Conservation (phyloP, 495 filamentous ascomycete genomes). For the Aspergillus haitiensis region DNA sequence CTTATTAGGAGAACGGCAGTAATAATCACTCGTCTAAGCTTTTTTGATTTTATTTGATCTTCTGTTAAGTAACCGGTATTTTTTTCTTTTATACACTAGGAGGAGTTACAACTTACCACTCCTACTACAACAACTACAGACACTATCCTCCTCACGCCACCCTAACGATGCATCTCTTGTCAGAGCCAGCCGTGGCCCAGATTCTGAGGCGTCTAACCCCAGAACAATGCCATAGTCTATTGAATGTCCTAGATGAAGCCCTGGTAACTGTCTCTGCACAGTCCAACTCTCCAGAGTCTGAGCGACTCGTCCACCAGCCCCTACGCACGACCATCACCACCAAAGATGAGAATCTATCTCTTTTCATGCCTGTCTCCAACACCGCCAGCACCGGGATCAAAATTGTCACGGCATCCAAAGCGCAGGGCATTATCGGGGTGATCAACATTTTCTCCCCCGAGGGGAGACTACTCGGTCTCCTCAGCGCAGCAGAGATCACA, state of each 20-base stretch:
- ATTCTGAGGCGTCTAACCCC: constrained; percentile 38
- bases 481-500: constrained; percentile 83
- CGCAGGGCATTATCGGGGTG: constrained; percentile 56
- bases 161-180: constrained; percentile 45
- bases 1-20: background rate
- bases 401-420: constrained; percentile 53
- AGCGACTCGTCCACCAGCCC: constrained; percentile 64
- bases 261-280: constrained; percentile 36
- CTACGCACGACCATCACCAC: constrained; percentile 66
- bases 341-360: constrained; percentile 67
- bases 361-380: constrained; percentile 87
- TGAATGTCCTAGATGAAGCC: constrained; percentile 32
- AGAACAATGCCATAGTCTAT: constrained; percentile 36
- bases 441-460: constrained; percentile 72
- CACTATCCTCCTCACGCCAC: background rate
- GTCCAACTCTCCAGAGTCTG: constrained; percentile 24
- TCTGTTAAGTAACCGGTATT: too few species aligned
- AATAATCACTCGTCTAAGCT: too few species aligned
- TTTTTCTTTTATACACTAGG: too few species aligned
- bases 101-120: too few species aligned
- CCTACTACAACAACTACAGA: too few species aligned
- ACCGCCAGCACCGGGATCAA: constrained; percentile 59
- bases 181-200: constrained; percentile 40
- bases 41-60: too few species aligned
- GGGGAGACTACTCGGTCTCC: constrained; percentile 71